These are phyloP conservation scores for Capsicum rhomboideum DNA, from an alignment of 257 asterid species.

Conservation along the genomic window DNA sequence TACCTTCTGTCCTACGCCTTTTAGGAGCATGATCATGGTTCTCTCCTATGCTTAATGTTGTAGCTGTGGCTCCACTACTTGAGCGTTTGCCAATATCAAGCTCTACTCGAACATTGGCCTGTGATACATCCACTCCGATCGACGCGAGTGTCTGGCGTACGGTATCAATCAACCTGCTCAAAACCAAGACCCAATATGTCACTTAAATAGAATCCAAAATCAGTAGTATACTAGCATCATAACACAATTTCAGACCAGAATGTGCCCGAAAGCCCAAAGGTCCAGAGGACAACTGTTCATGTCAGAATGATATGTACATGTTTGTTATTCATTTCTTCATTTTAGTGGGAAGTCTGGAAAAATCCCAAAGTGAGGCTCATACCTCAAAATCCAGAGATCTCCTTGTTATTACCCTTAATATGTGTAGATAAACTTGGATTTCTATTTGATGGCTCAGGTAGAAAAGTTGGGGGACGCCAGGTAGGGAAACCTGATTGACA, in stretches of 20 bases:
- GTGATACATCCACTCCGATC: constrained; percentile 59
- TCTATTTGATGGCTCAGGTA: background rate
- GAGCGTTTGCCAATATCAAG: constrained; percentile 45
- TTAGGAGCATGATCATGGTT: constrained; percentile 30
- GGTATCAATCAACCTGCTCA: constrained; percentile 37
- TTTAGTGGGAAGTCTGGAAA: background rate
- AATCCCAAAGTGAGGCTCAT: background rate
- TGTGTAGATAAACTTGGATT: background rate
- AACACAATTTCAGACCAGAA: background rate
- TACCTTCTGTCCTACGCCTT: constrained; percentile 37
- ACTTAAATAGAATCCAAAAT: background rate
- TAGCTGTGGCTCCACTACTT: constrained; percentile 14
- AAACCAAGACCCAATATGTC: constrained; percentile 1
- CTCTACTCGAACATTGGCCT: constrained; percentile 50
- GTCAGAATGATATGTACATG: background rate
- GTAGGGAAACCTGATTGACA: background rate
- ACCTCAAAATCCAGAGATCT: background rate
- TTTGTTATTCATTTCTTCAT: background rate
- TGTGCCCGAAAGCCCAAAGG: background rate
- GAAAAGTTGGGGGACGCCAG: background rate
- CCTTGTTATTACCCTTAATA: background rate
- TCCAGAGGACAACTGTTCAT: background rate
- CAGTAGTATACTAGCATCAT: background rate
- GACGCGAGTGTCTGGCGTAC: constrained; percentile 43
- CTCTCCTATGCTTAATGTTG: constrained; percentile 4